phyloP scores from a whole-genome alignment of 2,329 filamentous ascomycete species.

The Curvularia hawaiiensis region DNA sequence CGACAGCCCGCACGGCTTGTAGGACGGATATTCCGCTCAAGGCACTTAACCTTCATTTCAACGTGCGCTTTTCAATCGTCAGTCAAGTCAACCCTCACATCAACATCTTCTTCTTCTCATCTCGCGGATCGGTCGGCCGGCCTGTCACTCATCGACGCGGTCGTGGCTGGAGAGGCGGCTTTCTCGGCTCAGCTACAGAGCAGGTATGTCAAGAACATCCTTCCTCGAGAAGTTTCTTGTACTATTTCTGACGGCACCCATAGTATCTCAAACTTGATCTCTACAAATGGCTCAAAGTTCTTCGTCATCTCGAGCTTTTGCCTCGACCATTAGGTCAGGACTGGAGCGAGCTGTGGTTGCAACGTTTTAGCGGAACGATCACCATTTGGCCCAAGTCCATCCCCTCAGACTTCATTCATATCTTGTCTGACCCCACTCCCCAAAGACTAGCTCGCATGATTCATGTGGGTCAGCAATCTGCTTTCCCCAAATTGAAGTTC shows the following conservation, averaged over 20 bases:
- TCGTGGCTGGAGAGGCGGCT: constrained; percentile 94
- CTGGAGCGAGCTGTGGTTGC: constrained; percentile 96
- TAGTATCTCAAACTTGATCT: constrained; percentile 92
- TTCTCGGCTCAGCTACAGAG: constrained; percentile 88
- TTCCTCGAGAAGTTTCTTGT: not conserved
- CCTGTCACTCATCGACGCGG: constrained; percentile 94
- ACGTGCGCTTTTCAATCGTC: constrained; percentile 96
- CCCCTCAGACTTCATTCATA: constrained; percentile 80
- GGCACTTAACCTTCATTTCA: constrained; percentile 94
- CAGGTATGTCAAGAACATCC: constrained; percentile 53
- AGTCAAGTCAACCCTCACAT: constrained; percentile 93
- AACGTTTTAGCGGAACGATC: constrained; percentile 91
- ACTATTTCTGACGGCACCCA: not conserved
- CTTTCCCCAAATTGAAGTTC: constrained; percentile 92
- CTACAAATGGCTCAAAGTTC: constrained; percentile 96
- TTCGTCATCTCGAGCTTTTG: constrained; percentile 88
- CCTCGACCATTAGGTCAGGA: constrained; percentile 91
- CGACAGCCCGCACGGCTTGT: not conserved
- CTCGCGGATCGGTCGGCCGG: constrained; percentile 85
- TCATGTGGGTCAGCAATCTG: constrained; percentile 83
- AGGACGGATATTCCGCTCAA: constrained; percentile 94
- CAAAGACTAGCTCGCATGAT: constrained; percentile 84
- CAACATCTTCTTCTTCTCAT: constrained; percentile 98
- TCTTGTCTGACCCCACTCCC: constrained; percentile 81
- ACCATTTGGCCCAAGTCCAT: constrained; percentile 92